phyloP scores from a whole-genome alignment of 2,329 filamentous ascomycete species.

The Thermochaetoides dissita region DNA sequence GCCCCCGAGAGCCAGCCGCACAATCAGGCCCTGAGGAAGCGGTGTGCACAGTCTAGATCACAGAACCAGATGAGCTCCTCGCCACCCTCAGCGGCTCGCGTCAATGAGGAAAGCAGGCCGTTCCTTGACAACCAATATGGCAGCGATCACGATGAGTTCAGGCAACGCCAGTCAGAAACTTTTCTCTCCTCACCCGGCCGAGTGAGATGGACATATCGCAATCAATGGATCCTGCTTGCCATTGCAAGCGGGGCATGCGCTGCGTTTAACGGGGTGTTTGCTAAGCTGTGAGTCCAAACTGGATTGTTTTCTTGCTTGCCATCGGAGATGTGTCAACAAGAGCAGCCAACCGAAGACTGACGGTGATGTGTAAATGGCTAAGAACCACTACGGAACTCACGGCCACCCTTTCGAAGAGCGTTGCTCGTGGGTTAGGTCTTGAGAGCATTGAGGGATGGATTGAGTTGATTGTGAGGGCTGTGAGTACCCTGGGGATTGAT shows the following conservation, averaged over 20 bases:
- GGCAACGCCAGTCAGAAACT: too few relatives aligned
- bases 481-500: slow-evolving; percentile 21
- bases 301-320: too few relatives aligned
- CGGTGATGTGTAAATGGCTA: neutral
- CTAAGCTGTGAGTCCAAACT: slow-evolving; percentile 51
- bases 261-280: slow-evolving; percentile 70
- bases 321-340: too few relatives aligned
- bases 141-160: neutral
- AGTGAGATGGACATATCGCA: slow-evolving; percentile 18
- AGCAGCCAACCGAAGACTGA: neutral
- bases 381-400: slow-evolving; percentile 46
- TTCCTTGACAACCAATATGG: slow-evolving; percentile 9
- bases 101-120: slow-evolving; percentile 13
- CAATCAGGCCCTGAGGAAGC: slow-evolving; percentile 3
- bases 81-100: neutral
- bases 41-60: neutral
- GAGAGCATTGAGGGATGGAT: slow-evolving; percentile 26
- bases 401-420: slow-evolving; percentile 28
- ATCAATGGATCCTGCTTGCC: slow-evolving; percentile 54
- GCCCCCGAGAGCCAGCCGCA: too few relatives aligned
- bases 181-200: too few relatives aligned
- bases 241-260: slow-evolving; percentile 64
- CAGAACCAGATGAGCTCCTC: slow-evolving; percentile 10
- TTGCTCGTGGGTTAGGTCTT: slow-evolving; percentile 33
- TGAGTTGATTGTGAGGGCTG: slow-evolving; percentile 34